Conservation (phyloP, 2,329 filamentous ascomycete species). For the Penicillium concentricum region DNA sequence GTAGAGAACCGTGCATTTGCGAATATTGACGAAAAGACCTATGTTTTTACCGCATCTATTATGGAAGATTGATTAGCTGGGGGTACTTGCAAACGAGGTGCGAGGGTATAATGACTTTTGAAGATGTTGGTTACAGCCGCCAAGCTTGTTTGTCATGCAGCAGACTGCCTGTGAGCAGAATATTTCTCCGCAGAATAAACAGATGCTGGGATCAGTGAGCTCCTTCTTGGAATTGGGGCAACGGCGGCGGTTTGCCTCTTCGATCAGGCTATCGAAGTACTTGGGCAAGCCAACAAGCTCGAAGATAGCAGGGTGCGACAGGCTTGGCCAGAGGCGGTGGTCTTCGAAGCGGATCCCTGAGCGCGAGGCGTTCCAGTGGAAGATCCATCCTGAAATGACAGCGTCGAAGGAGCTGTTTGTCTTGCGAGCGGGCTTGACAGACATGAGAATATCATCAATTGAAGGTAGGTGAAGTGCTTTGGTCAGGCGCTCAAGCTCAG, state of each 20-base stretch:
- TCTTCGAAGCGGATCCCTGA: conserved; percentile 34
- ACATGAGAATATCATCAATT: conserved; percentile 73
- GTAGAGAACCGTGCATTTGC: conserved; percentile 91
- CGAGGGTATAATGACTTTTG: conserved; percentile 60
- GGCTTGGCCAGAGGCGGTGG: conserved; percentile 44
- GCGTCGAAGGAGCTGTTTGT: conserved; percentile 46
- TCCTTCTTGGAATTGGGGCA: conserved; percentile 93
- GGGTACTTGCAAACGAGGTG: neutral
- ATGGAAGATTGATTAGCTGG: conserved; percentile 16
- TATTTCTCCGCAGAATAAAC: conserved; percentile 93
- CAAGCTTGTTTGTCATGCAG: conserved; percentile 70
- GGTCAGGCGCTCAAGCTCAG: conserved; percentile 80
- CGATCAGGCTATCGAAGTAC: conserved; percentile 88
- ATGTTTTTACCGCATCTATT: conserved; percentile 80
- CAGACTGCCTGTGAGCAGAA: conserved; percentile 94
- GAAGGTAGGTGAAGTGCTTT: conserved; percentile 72
- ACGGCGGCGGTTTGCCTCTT: conserved; percentile 78
- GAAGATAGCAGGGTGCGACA: conserved; percentile 86
- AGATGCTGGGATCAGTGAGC: conserved; percentile 84
- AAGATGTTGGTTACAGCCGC: conserved; percentile 90
- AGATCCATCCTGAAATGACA: conserved; percentile 70
- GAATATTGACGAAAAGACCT: conserved; percentile 94
- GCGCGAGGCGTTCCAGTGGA: conserved; percentile 43
- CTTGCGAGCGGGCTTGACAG: conserved; percentile 47
- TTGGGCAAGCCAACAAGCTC: conserved; percentile 90